Conservation (phyloP, 2,329 filamentous ascomycete species). For the Exophiala sp. region DNA sequence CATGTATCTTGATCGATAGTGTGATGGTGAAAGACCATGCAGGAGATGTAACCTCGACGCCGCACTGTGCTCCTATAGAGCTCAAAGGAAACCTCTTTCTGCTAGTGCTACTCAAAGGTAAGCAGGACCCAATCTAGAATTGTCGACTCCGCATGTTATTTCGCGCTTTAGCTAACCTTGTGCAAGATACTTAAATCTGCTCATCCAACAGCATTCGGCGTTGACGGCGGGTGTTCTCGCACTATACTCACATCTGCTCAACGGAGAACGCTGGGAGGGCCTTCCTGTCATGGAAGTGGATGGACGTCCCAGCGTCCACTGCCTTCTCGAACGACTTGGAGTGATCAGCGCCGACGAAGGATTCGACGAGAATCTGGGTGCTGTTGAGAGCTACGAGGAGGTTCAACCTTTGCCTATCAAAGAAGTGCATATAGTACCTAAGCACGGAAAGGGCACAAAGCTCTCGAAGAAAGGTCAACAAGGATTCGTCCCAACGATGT, state of each 20-base stretch:
- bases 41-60: conserved; percentile 18
- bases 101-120: conserved; percentile 14
- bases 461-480: not conserved
- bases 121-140: not conserved
- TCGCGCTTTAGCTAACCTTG: not conserved
- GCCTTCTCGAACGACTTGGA: conserved; percentile 17
- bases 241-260: conserved; percentile 9
- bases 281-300: conserved; percentile 12
- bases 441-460: not conserved
- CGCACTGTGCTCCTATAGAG: conserved; percentile 16
- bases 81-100: conserved; percentile 12
- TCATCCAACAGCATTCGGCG: conserved; percentile 15
- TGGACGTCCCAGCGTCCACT: conserved; percentile 19
- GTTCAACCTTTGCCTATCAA: not conserved
- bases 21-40: conserved; percentile 19
- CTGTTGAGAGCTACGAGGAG: not conserved
- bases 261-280: conserved; percentile 14
- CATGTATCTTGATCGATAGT: conserved; percentile 2
- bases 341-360: conserved; percentile 26
- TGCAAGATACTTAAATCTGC: conserved; percentile 15
- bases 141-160: not conserved
- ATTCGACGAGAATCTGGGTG: conserved; percentile 3
- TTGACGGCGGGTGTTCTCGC: conserved; percentile 14
- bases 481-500: not conserved
- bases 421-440: not conserved